Evolutionary conservation across 108 stramenopile species (phyloP).

Genomic region (Pseudonitzschia pungens): DNA sequence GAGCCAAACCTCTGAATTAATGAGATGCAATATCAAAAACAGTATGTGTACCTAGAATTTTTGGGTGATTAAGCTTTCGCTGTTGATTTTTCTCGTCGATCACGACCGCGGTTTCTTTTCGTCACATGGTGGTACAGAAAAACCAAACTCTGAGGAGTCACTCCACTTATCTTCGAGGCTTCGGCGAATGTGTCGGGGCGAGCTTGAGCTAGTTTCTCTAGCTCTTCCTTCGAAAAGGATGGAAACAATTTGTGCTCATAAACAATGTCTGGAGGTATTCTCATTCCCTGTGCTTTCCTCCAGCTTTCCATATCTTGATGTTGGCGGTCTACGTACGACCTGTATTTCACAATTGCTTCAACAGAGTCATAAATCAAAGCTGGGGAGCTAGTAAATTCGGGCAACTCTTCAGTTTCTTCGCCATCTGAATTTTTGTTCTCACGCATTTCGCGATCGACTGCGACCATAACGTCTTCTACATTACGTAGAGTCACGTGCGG

Average conservation of each 20-base stretch:
- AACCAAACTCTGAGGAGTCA: constrained; percentile 93
- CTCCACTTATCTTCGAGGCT: constrained; percentile 90
- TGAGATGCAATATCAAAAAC: too few species aligned
- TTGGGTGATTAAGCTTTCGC: too few species aligned
- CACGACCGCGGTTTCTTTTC: constrained; percentile 65
- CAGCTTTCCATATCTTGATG: constrained; percentile 94
- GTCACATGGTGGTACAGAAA: constrained; percentile 90
- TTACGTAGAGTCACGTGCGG: constrained; percentile 79
- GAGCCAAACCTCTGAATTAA: too few species aligned
- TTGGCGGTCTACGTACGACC: constrained; percentile 82
- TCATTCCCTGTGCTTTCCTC: constrained; percentile 81
- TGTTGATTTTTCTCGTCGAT: constrained; percentile 16
- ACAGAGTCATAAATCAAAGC: constrained; percentile 87
- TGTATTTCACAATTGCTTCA: constrained; percentile 92
- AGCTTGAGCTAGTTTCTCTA: constrained; percentile 71
- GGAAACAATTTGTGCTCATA: constrained; percentile 83
- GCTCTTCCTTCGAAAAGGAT: constrained; percentile 89
- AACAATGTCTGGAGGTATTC: constrained; percentile 86
- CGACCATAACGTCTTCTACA: constrained; percentile 79
- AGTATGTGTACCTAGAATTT: too few species aligned
- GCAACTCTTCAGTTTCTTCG: constrained; percentile 9
- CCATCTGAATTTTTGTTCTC: constrained; percentile 2
- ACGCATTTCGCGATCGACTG: constrained; percentile 41
- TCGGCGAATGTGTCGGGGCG: constrained; percentile 90
- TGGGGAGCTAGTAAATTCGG: constrained; percentile 41